Percentiles rank a stretch among this genome's conserved stretches.
Evolutionary conservation across 225 moss, liverwort and hornwort species (phyloP).

Genomic region (Asterella californica): DNA sequence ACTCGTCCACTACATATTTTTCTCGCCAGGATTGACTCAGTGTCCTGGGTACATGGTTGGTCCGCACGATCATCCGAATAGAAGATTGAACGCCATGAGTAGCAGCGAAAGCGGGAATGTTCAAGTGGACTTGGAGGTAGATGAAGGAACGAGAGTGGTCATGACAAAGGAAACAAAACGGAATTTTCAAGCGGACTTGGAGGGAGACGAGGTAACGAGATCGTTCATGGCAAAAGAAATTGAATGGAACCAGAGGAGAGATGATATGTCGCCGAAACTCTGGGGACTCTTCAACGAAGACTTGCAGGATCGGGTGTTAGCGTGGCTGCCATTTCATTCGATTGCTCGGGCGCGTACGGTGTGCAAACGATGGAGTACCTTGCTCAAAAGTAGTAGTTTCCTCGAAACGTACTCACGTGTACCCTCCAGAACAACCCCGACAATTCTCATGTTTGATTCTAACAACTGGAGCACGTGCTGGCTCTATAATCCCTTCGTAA

Average conservation of each 20-base stretch:
- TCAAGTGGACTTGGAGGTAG: too few species aligned
- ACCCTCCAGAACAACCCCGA: neutral
- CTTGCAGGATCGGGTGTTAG: conserved; percentile 27
- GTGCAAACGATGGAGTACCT: conserved; percentile 27
- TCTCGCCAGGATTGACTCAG: neutral
- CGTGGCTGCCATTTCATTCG: conserved; percentile 33
- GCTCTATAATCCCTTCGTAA: conserved; percentile 22
- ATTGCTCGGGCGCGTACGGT: conserved; percentile 23
- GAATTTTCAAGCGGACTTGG: neutral
- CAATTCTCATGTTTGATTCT: conserved; percentile 33
- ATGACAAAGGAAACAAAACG: neutral
- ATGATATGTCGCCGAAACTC: conserved; percentile 15
- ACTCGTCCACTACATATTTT: neutral
- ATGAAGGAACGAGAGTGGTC: too few species aligned
- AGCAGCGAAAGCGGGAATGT: neutral
- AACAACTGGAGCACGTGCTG: conserved; percentile 34
- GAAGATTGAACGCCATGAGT: neutral
- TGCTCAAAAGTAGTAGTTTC: conserved; percentile 10
- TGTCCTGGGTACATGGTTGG: neutral
- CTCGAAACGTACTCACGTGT: conserved; percentile 14
- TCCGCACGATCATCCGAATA: neutral
- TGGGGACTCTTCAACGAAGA: conserved; percentile 30
- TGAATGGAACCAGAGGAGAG: neutral
- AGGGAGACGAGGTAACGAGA: neutral
- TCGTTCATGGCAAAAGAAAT: neutral